Percentiles rank a stretch among this genome's conserved stretches.
These are phyloP conservation scores for Euphorbia lathyris DNA, from an alignment of 345 rosid genomes.

Conservation along the genomic window DNA sequence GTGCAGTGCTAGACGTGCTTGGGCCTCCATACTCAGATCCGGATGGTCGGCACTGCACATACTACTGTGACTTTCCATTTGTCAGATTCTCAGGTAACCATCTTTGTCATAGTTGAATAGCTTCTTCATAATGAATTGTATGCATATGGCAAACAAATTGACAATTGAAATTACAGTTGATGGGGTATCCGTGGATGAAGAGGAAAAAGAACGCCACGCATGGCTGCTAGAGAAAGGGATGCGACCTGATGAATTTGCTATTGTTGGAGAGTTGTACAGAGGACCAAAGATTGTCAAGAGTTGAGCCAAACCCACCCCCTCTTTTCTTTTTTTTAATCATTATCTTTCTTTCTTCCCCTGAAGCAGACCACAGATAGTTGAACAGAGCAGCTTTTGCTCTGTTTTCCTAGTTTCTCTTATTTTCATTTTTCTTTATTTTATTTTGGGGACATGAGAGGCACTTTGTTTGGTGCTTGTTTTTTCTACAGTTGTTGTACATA, in stretches of 20 bases:
- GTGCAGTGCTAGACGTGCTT: constrained; percentile 88
- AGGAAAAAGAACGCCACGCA: constrained; percentile 48
- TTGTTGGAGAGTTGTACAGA: constrained; percentile 43
- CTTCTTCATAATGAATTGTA: too few relatives aligned
- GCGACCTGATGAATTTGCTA: constrained; percentile 51
- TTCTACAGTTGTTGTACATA: constrained; percentile 26
- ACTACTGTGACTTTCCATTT: constrained; percentile 60
- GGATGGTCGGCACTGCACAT: constrained; percentile 79
- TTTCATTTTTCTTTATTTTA: background rate
- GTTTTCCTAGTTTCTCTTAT: background rate
- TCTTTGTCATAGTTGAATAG: background rate
- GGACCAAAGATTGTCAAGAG: constrained; percentile 19
- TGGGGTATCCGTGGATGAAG: constrained; percentile 43
- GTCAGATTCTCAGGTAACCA: constrained; percentile 48
- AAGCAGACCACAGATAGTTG: constrained; percentile 17
- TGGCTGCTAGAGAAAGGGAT: constrained; percentile 70
- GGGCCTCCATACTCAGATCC: constrained; percentile 81
- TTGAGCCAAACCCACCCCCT: background rate
- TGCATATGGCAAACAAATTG: background rate
- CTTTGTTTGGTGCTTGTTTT: too few relatives aligned
- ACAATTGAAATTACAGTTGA: constrained; percentile 30
- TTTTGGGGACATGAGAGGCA: background rate
- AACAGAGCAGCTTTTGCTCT: background rate
- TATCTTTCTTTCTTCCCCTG: background rate
- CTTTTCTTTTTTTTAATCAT: background rate